Evolutionary conservation across 164 flowering plant species (phyloP).

Genomic region (Aristolochia contorta): DNA sequence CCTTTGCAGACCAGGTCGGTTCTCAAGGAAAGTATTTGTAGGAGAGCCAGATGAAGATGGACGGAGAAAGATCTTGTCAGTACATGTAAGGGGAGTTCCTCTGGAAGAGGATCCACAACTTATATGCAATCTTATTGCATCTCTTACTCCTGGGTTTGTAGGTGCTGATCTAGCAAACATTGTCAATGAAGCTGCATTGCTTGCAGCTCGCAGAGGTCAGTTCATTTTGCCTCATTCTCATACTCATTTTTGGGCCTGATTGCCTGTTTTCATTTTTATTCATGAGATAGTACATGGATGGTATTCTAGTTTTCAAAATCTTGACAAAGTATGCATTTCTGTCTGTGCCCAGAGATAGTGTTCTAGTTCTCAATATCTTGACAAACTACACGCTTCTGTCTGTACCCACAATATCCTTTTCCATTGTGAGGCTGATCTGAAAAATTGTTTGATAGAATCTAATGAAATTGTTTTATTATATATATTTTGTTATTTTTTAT

Average conservation of each 20-base stretch:
- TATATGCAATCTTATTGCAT: conserved; percentile 73
- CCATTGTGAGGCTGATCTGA: no score
- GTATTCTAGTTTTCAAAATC: no score
- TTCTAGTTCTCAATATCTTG: no score
- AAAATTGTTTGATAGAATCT: no score
- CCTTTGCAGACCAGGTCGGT: conserved; percentile 94
- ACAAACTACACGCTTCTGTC: not conserved
- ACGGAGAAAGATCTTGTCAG: conserved; percentile 74
- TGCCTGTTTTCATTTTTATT: not conserved
- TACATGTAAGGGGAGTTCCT: conserved; percentile 85
- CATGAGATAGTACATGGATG: no score
- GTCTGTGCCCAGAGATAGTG: not conserved
- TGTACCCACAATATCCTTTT: not conserved
- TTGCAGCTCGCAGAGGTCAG: conserved; percentile 96
- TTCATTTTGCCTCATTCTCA: not conserved
- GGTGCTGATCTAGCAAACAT: conserved; percentile 99
- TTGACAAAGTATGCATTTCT: not conserved
- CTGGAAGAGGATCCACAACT: conserved; percentile 64
- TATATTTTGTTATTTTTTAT: no score
- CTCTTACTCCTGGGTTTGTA: conserved; percentile 82
- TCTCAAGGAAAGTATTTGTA: conserved; percentile 87
- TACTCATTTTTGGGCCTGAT: not conserved
- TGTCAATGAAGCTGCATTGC: conserved; percentile 89
- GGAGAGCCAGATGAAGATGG: conserved; percentile 95
- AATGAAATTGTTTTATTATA: no score